Evolutionary conservation across 805 yeast species (phyloP), one percentile per base, ranked within the genome.

Genomic region (Wickerhamiella vanderwaltii): DNA sequence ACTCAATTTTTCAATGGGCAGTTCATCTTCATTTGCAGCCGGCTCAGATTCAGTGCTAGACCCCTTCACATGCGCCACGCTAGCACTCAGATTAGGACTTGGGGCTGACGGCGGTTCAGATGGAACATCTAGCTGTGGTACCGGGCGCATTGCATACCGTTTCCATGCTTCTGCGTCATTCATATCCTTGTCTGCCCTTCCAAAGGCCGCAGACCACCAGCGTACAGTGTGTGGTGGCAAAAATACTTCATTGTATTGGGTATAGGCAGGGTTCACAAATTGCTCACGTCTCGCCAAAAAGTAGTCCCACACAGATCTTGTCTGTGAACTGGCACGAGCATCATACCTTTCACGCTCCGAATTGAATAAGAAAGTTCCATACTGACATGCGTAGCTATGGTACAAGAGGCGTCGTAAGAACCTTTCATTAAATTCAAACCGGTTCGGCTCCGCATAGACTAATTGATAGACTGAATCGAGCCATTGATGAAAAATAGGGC

Each of bases 401-500:
- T 91, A 91, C 16, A 85, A 68, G 43, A 91, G 64, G 39, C 97
- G 64, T 49, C 95, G 72, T 48, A 91, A 58, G 52, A 91, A 85
- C 40, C 95, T 63, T 57, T 87, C 95, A 54, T 87, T 86, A 61
- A 78, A 87, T 60, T 88, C 95, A 59, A 91, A 91, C 35, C 66
- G 62, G 1, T 63, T 53, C 0, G 95, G 94, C 50, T 73, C 68
- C 55, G 85, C 94, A 6, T 75, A 59, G 39, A 71, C 58, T 15
- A 88, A 56, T 56, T 91, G 98, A 57, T 79, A 86, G 1, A 85
- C 80, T 48, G 91, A 77, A 54, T 91, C 98, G 35, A 91, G 60
- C 60, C 87, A 91, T 56, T 91, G 98, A 52, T 86, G 96, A 62
- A 91, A 88, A 1, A 87, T 74, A 0, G 98, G 98, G 9, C 95